phyloP scores from a whole-genome alignment of 441 rosid genomes.

The Brassica balearica region DNA sequence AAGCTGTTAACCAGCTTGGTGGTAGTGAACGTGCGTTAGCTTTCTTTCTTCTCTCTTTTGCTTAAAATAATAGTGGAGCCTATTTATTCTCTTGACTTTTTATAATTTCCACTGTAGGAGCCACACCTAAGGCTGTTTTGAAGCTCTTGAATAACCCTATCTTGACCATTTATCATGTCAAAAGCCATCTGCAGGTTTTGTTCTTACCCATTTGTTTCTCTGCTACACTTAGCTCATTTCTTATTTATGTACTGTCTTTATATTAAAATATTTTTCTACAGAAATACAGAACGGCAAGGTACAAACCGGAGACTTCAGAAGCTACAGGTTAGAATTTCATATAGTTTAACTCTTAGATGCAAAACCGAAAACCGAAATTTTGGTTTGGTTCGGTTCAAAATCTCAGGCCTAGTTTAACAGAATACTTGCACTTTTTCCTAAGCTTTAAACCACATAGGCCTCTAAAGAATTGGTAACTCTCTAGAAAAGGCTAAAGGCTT shows the following conservation, averaged over 20 bases:
- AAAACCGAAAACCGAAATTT: not conserved
- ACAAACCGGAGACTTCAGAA: constrained; percentile 79
- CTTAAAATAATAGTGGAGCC: no score
- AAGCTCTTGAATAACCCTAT: constrained; percentile 79
- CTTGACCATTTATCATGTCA: constrained; percentile 92
- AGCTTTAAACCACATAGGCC: constrained; percentile 15
- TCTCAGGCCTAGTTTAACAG: constrained; percentile 3
- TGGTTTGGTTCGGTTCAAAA: not conserved
- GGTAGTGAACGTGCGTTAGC: constrained; percentile 83
- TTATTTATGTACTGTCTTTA: constrained; percentile 18
- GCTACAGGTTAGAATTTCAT: constrained; percentile 46
- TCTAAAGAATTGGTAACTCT: constrained; percentile 16
- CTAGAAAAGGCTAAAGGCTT: not conserved
- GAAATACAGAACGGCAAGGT: constrained; percentile 87
- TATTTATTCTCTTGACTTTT: constrained; percentile 2
- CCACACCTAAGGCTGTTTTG: constrained; percentile 89
- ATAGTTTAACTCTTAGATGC: not conserved
- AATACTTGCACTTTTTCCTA: constrained; percentile 41
- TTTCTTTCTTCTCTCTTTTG: constrained; percentile 25
- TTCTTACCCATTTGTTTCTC: not conserved
- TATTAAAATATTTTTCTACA: constrained; percentile 11
- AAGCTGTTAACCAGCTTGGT: constrained; percentile 89
- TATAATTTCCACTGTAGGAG: constrained; percentile 59
- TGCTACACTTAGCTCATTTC: not conserved
- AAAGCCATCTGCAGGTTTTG: constrained; percentile 95